Conservation (phyloP, 2,329 filamentous ascomycete genomes). For the Ophiostoma fasciatum region DNA sequence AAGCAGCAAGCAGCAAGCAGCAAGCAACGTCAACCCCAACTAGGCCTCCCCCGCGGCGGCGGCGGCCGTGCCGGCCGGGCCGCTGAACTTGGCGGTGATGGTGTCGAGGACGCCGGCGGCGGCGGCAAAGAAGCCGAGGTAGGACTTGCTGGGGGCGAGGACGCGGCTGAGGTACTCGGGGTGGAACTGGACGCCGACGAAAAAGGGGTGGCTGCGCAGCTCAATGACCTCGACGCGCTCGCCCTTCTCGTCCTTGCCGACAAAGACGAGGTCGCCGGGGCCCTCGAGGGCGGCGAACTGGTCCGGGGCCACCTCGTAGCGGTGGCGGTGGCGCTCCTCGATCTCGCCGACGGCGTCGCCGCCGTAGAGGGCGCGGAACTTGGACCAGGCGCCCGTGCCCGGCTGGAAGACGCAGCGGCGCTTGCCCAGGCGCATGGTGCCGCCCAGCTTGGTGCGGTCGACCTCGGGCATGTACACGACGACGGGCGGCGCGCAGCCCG, state of each 20-base stretch:
- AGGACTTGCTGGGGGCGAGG: conserved; percentile 57
- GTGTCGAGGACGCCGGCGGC: conserved; percentile 49
- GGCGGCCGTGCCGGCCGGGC: conserved; percentile 1
- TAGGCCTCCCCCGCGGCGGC: no score
- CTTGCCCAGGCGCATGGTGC: conserved; percentile 64
- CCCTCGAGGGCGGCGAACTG: conserved; percentile 47
- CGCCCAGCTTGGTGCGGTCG: conserved; percentile 48
- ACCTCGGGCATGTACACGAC: conserved; percentile 86
- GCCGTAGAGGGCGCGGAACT: conserved; percentile 54
- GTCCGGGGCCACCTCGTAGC: conserved; percentile 67
- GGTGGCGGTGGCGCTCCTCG: conserved; percentile 59
- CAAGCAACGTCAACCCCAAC: no score
- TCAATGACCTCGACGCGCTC: conserved; percentile 67
- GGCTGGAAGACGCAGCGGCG: conserved; percentile 56
- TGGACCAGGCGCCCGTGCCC: conserved; percentile 51
- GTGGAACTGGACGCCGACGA: conserved; percentile 66
- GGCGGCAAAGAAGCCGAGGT: conserved; percentile 74
- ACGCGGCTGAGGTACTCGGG: conserved; percentile 74
- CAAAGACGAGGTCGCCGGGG: conserved; percentile 47
- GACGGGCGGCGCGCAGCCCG: conserved; percentile 47
- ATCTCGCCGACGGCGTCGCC: conserved; percentile 29
- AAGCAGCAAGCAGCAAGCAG: no score
- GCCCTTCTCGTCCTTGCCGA: conserved; percentile 61
- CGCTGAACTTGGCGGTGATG: conserved; percentile 18
- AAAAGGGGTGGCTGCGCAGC: conserved; percentile 63